Percentiles rank a stretch among this genome's conserved stretches.
These are phyloP conservation scores for Colletotrichum caudatum DNA, from an alignment of 2,329 filamentous ascomycete species.

Conservation along the genomic window DNA sequence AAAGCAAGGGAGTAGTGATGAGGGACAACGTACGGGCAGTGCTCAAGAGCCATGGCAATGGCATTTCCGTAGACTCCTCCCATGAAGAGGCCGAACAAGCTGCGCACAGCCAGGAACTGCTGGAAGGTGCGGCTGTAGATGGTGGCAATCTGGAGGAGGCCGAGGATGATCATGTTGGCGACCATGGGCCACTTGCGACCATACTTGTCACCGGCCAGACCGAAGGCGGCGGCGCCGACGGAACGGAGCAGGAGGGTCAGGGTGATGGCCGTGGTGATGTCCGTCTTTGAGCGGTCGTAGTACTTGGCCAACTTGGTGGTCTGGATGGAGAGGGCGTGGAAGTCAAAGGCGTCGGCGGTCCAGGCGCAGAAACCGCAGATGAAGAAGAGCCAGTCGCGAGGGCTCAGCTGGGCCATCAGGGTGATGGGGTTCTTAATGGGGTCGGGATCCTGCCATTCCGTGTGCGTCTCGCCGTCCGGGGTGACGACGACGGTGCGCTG, in stretches of 20 bases:
- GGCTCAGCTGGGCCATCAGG: slow-evolving; percentile 72
- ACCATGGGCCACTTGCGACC: slow-evolving; percentile 90
- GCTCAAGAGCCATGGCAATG: slow-evolving; percentile 81
- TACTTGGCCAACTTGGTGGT: slow-evolving; percentile 74
- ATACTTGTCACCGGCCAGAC: slow-evolving; percentile 81
- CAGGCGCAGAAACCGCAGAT: slow-evolving; percentile 79
- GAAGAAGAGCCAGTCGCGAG: slow-evolving; percentile 80
- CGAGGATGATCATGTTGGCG: slow-evolving; percentile 79
- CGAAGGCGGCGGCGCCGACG: slow-evolving; percentile 80
- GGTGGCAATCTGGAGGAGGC: slow-evolving; percentile 77
- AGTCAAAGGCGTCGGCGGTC: slow-evolving; percentile 87
- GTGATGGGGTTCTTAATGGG: slow-evolving; percentile 78
- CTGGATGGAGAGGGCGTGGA: slow-evolving; percentile 84
- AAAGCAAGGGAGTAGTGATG: not conserved
- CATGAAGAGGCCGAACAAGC: slow-evolving; percentile 83
- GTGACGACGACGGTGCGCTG: slow-evolving; percentile 77
- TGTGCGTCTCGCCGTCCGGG: slow-evolving; percentile 71
- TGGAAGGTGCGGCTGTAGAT: slow-evolving; percentile 80
- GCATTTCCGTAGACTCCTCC: slow-evolving; percentile 85
- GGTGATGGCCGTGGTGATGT: slow-evolving; percentile 81
- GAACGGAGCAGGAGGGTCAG: slow-evolving; percentile 80
- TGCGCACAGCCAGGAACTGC: slow-evolving; percentile 80
- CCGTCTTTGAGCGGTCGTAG: slow-evolving; percentile 66
- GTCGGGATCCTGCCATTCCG: slow-evolving; percentile 76
- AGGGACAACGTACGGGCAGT: slow-evolving; percentile 67